phyloP scores from a whole-genome alignment of 441 rosid species.

The Erodium texanum region DNA sequence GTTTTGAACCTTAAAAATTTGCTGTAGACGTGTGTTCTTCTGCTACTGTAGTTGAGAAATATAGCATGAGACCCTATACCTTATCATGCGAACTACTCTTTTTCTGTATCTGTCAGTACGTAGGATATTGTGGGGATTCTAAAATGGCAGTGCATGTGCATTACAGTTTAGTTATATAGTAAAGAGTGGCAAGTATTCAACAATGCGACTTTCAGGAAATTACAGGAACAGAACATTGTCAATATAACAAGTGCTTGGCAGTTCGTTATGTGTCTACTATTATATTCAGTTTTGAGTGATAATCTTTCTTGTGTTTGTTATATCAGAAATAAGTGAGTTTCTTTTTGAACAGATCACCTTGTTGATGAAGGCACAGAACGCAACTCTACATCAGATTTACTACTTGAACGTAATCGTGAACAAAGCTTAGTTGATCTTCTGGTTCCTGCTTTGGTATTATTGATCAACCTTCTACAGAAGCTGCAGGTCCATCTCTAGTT shows the following conservation, averaged over 20 bases:
- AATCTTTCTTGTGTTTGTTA: background rate
- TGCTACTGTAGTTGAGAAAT: background rate
- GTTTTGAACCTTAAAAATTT: background rate
- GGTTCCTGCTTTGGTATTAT: conserved; percentile 69
- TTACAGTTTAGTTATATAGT: background rate
- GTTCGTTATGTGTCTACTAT: background rate
- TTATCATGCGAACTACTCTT: background rate
- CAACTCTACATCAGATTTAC: conserved; percentile 91
- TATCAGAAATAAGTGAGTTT: conserved; percentile 17
- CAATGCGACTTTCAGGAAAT: background rate
- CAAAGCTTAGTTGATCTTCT: conserved; percentile 84
- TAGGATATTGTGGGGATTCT: background rate
- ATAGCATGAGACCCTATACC: background rate
- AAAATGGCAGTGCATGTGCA: background rate
- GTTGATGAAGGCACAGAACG: conserved; percentile 94
- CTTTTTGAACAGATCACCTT: conserved; percentile 69
- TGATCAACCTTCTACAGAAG: conserved; percentile 67
- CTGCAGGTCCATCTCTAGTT: conserved; percentile 48
- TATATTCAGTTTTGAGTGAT: background rate
- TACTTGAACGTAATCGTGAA: conserved; percentile 91
- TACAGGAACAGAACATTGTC: background rate
- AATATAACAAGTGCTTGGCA: background rate
- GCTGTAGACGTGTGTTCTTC: background rate
- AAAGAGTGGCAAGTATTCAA: background rate
- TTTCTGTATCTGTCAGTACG: background rate